Conservation (phyloP, 2,329 filamentous ascomycete species). For the Coniochaeta sp. region DNA sequence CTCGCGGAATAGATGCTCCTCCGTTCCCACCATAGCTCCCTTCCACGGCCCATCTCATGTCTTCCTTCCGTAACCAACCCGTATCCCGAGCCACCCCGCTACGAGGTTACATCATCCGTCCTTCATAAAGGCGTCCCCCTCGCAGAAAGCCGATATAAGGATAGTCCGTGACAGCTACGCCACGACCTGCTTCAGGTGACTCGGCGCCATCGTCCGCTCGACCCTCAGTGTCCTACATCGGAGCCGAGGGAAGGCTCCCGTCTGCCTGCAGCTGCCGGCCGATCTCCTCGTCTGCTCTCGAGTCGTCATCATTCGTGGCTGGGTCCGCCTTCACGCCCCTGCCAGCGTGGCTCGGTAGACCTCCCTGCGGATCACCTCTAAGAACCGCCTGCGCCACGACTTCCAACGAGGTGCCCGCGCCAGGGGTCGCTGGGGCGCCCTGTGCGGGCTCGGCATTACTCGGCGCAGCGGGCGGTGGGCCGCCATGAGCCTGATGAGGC, state of each 20-base stretch:
- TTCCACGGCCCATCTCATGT: not conserved
- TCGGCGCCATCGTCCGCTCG: not conserved
- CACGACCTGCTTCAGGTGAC: not conserved
- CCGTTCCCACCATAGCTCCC: not conserved
- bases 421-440: constrained; percentile 6
- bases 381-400: constrained; percentile 41
- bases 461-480: constrained; percentile 16
- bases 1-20: not conserved
- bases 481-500: constrained; percentile 26
- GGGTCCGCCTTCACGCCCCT: constrained; percentile 28
- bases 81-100: too few relatives aligned
- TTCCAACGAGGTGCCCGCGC: constrained; percentile 28
- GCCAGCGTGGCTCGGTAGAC: constrained; percentile 15
- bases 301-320: constrained; percentile 28
- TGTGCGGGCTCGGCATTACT: constrained; percentile 11
- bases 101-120: too few relatives aligned
- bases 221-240: constrained; percentile 19
- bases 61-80: not conserved
- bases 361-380: constrained; percentile 10
- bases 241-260: constrained; percentile 15
- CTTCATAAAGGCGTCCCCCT: too few relatives aligned
- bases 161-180: not conserved
- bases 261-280: constrained; percentile 44
- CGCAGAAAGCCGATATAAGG: not conserved
- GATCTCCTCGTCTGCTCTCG: constrained; percentile 44